These are phyloP conservation scores for Astragalus glycyphyllos DNA, from an alignment of 306 rosid genomes.

Conservation along the genomic window DNA sequence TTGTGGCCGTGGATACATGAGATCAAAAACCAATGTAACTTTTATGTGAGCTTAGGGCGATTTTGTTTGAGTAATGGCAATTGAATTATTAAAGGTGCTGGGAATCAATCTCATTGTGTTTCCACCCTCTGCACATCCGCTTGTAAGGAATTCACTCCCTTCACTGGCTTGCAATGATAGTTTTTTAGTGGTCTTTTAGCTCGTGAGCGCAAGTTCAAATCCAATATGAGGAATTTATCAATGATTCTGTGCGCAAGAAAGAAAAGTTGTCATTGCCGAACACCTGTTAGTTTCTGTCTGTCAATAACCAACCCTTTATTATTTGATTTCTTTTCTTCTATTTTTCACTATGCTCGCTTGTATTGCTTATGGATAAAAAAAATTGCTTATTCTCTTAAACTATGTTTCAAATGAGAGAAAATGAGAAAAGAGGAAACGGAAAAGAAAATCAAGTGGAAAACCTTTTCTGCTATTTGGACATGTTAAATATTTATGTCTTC, in stretches of 20 bases:
- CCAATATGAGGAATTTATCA: neutral
- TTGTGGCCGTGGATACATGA: neutral
- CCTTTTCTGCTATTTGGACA: neutral
- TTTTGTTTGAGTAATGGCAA: constrained; percentile 2
- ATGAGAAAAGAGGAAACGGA: neutral
- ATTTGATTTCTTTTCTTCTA: neutral
- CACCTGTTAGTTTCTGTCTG: neutral
- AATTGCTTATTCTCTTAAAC: neutral
- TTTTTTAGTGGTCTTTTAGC: neutral
- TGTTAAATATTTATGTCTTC: too few species aligned
- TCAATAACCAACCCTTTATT: constrained; percentile 3
- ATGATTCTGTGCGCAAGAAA: neutral
- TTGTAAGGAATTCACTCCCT: too few species aligned
- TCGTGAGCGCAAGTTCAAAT: neutral
- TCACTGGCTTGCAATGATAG: neutral
- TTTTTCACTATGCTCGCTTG: neutral
- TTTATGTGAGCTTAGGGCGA: neutral
- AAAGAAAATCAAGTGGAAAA: neutral
- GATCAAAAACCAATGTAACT: neutral
- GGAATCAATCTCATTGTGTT: too few species aligned
- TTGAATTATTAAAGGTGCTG: too few species aligned
- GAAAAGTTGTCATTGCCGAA: neutral
- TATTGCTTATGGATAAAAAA: too few species aligned
- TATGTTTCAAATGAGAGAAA: neutral
- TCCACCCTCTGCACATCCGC: too few species aligned